Conservation (phyloP, 192 early-diverging fungal species). For the Linderina pennispora region DNA sequence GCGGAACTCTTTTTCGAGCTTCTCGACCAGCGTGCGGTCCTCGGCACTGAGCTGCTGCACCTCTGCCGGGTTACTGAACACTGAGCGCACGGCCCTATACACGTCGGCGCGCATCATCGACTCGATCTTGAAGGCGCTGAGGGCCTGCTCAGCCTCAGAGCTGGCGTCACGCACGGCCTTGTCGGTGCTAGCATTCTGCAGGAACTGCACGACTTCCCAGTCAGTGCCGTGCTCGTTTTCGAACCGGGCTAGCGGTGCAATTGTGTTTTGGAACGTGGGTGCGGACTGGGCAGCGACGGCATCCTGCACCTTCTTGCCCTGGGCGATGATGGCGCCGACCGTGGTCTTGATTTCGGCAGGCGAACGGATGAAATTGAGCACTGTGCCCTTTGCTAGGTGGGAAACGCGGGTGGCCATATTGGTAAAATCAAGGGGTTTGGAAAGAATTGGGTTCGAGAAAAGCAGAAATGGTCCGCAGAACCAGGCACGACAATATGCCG, state of each 20-base stretch:
- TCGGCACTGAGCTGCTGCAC: conserved; percentile 47
- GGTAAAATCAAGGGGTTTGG: not conserved
- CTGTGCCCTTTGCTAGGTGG: conserved; percentile 3
- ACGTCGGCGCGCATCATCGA: conserved; percentile 58
- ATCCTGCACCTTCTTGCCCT: conserved; percentile 21
- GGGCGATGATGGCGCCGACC: conserved; percentile 3
- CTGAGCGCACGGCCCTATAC: conserved; percentile 41
- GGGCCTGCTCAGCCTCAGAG: conserved; percentile 51
- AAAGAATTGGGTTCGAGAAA: too few species aligned
- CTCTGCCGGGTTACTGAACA: conserved; percentile 31
- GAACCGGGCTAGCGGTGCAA: conserved; percentile 19
- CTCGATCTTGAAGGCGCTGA: conserved; percentile 54
- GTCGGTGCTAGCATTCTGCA: conserved; percentile 47
- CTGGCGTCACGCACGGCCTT: conserved; percentile 60
- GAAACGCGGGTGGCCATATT: not conserved
- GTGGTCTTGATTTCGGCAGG: conserved; percentile 2
- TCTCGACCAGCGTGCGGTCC: conserved; percentile 55
- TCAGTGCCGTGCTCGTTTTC: conserved; percentile 24
- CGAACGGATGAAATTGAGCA: conserved; percentile 7
- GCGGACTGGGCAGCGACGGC: conserved; percentile 12
- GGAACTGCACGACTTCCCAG: conserved; percentile 12
- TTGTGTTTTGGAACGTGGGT: conserved; percentile 32
- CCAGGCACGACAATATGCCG: too few species aligned
- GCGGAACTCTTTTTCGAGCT: conserved; percentile 56
- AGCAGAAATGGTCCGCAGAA: too few species aligned